Conservation (phyloP, 2,329 filamentous ascomycete genomes). For the Diaporthe sp. region DNA sequence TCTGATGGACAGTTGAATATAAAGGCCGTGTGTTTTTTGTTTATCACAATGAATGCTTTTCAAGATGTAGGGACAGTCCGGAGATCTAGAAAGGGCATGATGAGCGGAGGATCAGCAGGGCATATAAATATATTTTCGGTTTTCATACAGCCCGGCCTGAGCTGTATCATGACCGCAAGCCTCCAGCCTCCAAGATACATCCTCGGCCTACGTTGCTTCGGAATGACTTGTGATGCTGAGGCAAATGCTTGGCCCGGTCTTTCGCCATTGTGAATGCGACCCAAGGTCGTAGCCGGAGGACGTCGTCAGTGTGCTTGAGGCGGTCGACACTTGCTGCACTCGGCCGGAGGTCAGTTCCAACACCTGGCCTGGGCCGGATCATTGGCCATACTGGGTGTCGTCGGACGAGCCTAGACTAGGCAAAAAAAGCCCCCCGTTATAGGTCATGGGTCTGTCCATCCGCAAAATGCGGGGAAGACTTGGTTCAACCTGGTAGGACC, state of each 20-base stretch:
- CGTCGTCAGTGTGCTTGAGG: constrained; percentile 10
- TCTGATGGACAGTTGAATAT: background rate
- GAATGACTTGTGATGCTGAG: constrained; percentile 28
- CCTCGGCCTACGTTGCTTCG: constrained; percentile 29
- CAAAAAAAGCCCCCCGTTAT: constrained; percentile 3
- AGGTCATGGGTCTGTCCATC: constrained; percentile 26
- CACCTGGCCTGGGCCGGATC: constrained; percentile 2
- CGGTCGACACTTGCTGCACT: constrained; percentile 23
- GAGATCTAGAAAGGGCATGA: too few species aligned
- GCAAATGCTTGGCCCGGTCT: constrained; percentile 24
- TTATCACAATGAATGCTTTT: background rate
- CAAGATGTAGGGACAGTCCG: background rate
- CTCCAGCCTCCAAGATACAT: constrained; percentile 6
- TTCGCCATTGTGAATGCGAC: constrained; percentile 24
- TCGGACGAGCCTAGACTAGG: constrained; percentile 21
- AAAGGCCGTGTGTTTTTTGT: background rate
- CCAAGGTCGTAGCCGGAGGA: constrained; percentile 14
- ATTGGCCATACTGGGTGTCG: constrained; percentile 23
- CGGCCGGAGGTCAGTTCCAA: constrained; percentile 23
- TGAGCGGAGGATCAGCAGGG: background rate
- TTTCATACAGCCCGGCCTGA: background rate
- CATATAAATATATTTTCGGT: constrained; percentile 19
- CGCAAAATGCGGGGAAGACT: constrained; percentile 28
- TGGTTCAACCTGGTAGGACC: constrained; percentile 23
- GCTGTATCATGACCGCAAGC: background rate